These are phyloP conservation scores for Dentiscutata heterogama DNA, from an alignment of 371 early-diverging fungal genomes.

Conservation along the genomic window DNA sequence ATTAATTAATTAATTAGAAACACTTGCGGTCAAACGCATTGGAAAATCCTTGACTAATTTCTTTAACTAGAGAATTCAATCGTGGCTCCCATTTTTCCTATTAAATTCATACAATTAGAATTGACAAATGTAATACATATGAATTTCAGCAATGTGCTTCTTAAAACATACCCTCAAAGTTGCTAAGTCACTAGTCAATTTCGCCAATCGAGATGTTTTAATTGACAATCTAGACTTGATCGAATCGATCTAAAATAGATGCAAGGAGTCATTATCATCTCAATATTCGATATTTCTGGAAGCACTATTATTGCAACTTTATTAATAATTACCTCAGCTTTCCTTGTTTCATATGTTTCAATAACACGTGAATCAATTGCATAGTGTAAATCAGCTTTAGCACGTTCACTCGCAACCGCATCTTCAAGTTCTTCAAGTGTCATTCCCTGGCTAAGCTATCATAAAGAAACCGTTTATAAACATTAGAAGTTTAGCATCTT, in stretches of 20 bases:
- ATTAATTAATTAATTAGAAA: neutral
- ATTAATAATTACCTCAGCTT: slow-evolving; percentile 57
- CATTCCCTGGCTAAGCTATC: slow-evolving; percentile 56
- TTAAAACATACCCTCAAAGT: slow-evolving; percentile 51
- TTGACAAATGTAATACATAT: neutral
- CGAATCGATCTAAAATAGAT: slow-evolving; percentile 49
- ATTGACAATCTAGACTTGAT: slow-evolving; percentile 52
- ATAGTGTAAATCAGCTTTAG: slow-evolving; percentile 61
- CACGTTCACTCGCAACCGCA: slow-evolving; percentile 59
- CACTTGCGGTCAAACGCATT: slow-evolving; percentile 73
- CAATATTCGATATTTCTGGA: too few relatives aligned
- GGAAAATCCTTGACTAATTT: slow-evolving; percentile 78
- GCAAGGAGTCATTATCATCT: too few relatives aligned
- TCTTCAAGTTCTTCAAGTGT: slow-evolving; percentile 61
- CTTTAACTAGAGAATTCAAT: slow-evolving; percentile 64
- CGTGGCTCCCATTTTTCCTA: slow-evolving; percentile 76
- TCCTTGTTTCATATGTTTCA: slow-evolving; percentile 71
- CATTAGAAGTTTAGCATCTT: neutral
- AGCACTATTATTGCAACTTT: neutral
- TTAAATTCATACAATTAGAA: neutral
- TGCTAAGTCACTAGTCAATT: slow-evolving; percentile 53
- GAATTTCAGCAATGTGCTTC: neutral
- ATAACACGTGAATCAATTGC: slow-evolving; percentile 66
- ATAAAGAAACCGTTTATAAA: slow-evolving; percentile 27
- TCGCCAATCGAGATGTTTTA: slow-evolving; percentile 50